A percentile compares a stretch with the other conserved stretches of the same genome.
Conservation (phyloP, 345 rosid genomes). For the Populus nigra region DNA sequence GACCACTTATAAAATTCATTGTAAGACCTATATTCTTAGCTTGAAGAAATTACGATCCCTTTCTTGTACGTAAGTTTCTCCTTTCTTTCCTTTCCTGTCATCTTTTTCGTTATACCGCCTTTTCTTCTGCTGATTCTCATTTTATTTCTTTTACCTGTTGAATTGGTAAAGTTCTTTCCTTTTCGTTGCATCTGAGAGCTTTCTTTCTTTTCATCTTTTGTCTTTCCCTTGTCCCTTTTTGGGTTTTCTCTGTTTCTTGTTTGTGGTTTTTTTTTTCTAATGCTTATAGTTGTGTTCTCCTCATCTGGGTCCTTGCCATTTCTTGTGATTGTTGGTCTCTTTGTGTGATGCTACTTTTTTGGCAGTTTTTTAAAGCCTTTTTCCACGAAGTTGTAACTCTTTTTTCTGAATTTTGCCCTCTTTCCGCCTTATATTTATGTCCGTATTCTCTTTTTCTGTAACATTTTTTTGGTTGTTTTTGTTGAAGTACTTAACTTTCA, state of each 20-base stretch:
- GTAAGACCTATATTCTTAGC: conserved; percentile 39
- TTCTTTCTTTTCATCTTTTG: conserved; percentile 9
- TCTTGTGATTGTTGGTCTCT: conserved; percentile 13
- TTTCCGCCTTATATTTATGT: neutral
- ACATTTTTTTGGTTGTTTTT: neutral
- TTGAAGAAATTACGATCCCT: conserved; percentile 54
- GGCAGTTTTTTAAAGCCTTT: conserved; percentile 12
- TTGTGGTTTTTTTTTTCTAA: neutral
- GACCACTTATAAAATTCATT: conserved; percentile 1
- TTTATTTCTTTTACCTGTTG: conserved; percentile 10
- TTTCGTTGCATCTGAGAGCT: conserved; percentile 30
- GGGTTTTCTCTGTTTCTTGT: conserved; percentile 8
- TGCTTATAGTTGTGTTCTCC: conserved; percentile 17
- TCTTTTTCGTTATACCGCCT: neutral
- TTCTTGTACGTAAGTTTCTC: conserved; percentile 57
- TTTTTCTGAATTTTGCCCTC: neutral
- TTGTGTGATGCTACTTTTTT: neutral
- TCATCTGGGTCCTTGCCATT: conserved; percentile 28
- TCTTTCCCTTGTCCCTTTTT: conserved; percentile 14
- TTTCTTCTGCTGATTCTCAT: conserved; percentile 1
- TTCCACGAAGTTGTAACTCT: neutral
- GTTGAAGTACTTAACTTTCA: neutral
- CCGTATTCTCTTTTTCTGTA: neutral
- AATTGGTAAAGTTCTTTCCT: conserved; percentile 29
- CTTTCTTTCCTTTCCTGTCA: conserved; percentile 18